Evolutionary conservation across 2,329 filamentous ascomycete genomes (phyloP).

Genomic region (Curvularia sp.): DNA sequence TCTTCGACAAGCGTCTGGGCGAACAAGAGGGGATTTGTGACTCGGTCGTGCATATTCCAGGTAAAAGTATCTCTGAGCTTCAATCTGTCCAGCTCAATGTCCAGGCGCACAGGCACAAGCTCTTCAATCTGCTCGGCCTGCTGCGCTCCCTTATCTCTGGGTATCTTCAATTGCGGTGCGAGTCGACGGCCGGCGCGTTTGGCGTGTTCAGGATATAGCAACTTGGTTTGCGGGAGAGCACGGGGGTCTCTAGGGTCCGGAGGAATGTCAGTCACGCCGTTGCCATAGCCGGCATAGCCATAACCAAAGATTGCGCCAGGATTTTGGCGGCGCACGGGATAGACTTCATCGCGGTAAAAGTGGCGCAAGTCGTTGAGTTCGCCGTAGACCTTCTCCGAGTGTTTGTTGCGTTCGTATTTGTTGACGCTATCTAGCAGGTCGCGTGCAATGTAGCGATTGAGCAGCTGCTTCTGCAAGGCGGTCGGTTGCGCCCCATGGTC

Average conservation of each 20-base stretch:
- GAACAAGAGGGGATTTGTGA: constrained; percentile 81
- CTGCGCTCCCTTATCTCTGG: constrained; percentile 79
- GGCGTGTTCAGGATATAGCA: constrained; percentile 82
- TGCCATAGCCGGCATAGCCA: constrained; percentile 89
- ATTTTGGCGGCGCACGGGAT: constrained; percentile 65
- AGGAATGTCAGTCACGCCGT: constrained; percentile 73
- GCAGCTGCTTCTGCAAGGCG: constrained; percentile 54
- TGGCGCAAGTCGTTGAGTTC: constrained; percentile 50
- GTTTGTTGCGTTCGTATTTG: constrained; percentile 57
- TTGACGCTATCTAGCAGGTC: constrained; percentile 67
- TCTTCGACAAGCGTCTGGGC: constrained; percentile 91
- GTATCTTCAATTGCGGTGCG: constrained; percentile 75
- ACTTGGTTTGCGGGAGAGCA: constrained; percentile 56
- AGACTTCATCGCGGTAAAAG: constrained; percentile 54
- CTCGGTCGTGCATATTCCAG: constrained; percentile 94
- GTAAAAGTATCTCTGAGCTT: constrained; percentile 97
- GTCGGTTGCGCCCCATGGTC: constrained; percentile 49
- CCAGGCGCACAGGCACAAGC: constrained; percentile 86
- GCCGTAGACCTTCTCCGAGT: constrained; percentile 70
- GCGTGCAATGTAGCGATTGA: constrained; percentile 70
- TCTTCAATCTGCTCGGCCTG: constrained; percentile 93
- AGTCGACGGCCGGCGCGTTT: constrained; percentile 78
- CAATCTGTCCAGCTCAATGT: constrained; percentile 95
- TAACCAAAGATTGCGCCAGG: constrained; percentile 68
- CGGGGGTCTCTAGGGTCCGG: constrained; percentile 56